Percentiles rank a stretch among this genome's conserved stretches.
phyloP scores from a whole-genome alignment of 2,329 filamentous ascomycete genomes.

The Mycosphaerella sp. region DNA sequence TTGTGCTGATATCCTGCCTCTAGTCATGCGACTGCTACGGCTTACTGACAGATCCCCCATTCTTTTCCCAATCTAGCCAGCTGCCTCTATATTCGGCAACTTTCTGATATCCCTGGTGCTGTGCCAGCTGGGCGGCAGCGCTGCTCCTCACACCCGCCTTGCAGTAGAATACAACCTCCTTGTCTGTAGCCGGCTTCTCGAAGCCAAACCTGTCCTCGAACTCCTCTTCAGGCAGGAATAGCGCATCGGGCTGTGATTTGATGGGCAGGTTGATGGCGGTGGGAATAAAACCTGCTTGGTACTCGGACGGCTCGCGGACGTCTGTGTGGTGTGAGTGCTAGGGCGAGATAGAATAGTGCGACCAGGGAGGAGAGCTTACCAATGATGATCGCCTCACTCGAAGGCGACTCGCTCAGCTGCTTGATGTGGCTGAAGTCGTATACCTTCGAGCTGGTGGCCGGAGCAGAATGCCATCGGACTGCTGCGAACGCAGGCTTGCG shows the following conservation, averaged over 20 bases:
- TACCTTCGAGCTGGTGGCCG: slow-evolving; percentile 31
- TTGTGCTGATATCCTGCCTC: too few species aligned
- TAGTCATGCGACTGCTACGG: slow-evolving; percentile 6
- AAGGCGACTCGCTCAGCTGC: slow-evolving; percentile 33
- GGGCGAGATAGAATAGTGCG: background rate
- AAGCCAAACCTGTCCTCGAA: slow-evolving; percentile 81
- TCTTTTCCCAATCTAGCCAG: slow-evolving; percentile 75
- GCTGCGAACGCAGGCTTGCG: slow-evolving; percentile 15
- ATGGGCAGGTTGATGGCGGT: slow-evolving; percentile 77
- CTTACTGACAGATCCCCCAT: slow-evolving; percentile 55
- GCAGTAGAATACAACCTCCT: slow-evolving; percentile 76
- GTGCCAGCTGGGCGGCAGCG: slow-evolving; percentile 70
- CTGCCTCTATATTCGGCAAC: slow-evolving; percentile 69
- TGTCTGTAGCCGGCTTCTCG: slow-evolving; percentile 54
- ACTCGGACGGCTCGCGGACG: slow-evolving; percentile 66
- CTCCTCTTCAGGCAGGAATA: slow-evolving; percentile 68
- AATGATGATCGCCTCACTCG: slow-evolving; percentile 27
- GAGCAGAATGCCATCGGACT: slow-evolving; percentile 36
- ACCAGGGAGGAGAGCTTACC: slow-evolving; percentile 17
- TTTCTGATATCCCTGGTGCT: slow-evolving; percentile 65
- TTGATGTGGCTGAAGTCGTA: slow-evolving; percentile 41
- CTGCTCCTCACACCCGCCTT: slow-evolving; percentile 80
- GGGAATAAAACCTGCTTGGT: slow-evolving; percentile 65
- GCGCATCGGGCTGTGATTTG: slow-evolving; percentile 66
- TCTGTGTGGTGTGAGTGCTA: slow-evolving; percentile 39